phyloP scores from a whole-genome alignment of 148 eudicot genomes.

The Agrostemma githago region DNA sequence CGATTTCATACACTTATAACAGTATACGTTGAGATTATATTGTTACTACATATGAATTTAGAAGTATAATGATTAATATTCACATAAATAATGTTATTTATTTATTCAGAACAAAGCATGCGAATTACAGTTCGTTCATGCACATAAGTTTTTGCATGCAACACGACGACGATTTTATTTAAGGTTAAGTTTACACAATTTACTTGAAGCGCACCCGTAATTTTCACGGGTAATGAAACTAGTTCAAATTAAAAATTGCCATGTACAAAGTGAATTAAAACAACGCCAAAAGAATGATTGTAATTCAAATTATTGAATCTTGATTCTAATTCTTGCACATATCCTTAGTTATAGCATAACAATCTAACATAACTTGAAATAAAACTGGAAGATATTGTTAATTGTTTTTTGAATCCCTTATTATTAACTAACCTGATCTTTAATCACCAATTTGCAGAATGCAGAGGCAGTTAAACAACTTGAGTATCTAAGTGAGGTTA shows the following conservation, averaged over 20 bases:
- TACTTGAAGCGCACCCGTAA: too few relatives aligned
- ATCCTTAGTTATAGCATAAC: background rate
- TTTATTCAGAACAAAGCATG: too few relatives aligned
- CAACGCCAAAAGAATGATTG: background rate
- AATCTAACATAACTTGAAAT: background rate
- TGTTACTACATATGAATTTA: too few relatives aligned
- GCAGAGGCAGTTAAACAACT: constrained; percentile 74
- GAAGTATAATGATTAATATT: too few relatives aligned
- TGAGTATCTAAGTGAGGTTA: constrained; percentile 66
- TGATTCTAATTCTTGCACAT: background rate
- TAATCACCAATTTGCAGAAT: constrained; percentile 42
- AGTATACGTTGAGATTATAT: too few relatives aligned
- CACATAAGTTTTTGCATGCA: too few relatives aligned
- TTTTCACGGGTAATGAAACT: too few relatives aligned
- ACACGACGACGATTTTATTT: too few relatives aligned
- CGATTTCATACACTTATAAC: too few relatives aligned
- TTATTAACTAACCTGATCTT: constrained; percentile 6
- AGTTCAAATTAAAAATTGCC: background rate
- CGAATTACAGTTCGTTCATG: too few relatives aligned
- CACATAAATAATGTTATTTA: too few relatives aligned
- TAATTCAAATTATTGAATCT: background rate
- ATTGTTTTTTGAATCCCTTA: background rate
- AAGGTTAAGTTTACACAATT: too few relatives aligned
- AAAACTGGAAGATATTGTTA: background rate
- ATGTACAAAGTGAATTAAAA: background rate